phyloP scores from a whole-genome alignment of 352 stramenopile genomes.

The Globisporangium takayamanum region DNA sequence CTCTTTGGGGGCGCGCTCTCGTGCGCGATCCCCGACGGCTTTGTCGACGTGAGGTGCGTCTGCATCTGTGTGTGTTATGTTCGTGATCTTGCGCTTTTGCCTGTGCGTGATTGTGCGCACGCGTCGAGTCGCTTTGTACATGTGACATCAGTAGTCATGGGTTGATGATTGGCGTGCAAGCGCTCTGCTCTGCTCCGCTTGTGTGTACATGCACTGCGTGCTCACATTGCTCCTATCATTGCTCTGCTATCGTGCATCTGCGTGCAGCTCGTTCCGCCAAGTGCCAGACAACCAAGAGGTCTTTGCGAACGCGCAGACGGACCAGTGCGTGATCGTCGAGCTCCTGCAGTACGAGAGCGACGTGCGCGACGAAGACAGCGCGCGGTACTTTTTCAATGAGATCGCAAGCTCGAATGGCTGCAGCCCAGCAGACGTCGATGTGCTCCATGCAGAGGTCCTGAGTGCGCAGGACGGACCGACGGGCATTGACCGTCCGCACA shows the following conservation, averaged over 20 bases:
- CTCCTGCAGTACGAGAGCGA: conserved; percentile 60
- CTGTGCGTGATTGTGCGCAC: not conserved
- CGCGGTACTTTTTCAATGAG: conserved; percentile 80
- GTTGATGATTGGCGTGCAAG: not conserved
- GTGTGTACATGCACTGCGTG: not conserved
- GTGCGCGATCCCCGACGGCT: conserved; percentile 63
- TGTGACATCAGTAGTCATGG: not conserved
- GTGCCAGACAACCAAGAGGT: conserved; percentile 87
- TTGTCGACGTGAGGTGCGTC: conserved; percentile 68
- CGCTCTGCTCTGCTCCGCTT: not conserved
- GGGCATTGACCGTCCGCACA: conserved; percentile 28
- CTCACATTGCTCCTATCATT: not conserved
- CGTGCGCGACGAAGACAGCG: conserved; percentile 41
- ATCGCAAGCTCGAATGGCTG: conserved; percentile 78
- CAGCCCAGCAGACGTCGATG: conserved; percentile 37
- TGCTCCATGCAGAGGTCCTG: conserved; percentile 40
- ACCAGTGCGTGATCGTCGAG: conserved; percentile 83
- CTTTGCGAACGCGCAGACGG: conserved; percentile 71
- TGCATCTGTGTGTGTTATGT: not conserved
- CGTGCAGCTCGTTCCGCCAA: conserved; percentile 58
- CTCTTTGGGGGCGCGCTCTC: conserved; percentile 72
- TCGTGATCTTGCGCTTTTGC: too few species aligned
- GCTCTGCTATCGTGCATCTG: not conserved
- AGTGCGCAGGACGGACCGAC: conserved; percentile 18
- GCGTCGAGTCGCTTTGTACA: too few species aligned